A percentile compares a stretch with the other conserved stretches of the same genome.
Conservation (phyloP, 2,329 filamentous ascomycete species). For the Capronia americana region DNA sequence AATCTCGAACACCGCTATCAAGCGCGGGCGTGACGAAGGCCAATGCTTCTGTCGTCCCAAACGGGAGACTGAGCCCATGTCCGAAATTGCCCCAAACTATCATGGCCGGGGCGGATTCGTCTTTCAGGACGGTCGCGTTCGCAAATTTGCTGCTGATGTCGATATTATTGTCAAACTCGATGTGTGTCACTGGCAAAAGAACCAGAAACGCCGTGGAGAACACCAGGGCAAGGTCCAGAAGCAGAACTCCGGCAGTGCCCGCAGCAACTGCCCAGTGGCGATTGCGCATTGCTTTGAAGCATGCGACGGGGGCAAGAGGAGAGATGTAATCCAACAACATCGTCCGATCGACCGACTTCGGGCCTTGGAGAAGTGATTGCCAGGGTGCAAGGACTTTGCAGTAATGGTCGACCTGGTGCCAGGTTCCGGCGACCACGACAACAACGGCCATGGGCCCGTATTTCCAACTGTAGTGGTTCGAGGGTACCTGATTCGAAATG, state of each 20-base stretch:
- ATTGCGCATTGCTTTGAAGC: conserved; percentile 40
- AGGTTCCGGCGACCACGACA: conserved; percentile 33
- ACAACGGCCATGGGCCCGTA: conserved; percentile 40
- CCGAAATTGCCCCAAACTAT: no score
- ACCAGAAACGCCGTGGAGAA: conserved; percentile 42
- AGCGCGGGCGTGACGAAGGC: no score
- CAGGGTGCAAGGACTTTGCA: conserved; percentile 42
- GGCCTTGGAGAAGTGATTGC: conserved; percentile 40
- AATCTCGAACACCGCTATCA: no score
- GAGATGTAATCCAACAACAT: conserved; percentile 45
- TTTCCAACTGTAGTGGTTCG: conserved; percentile 33
- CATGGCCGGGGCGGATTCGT: no score
- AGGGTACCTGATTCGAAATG: conserved; percentile 5
- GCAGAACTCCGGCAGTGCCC: conserved; percentile 37
- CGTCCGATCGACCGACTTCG: conserved; percentile 40
- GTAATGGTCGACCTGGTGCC: conserved; percentile 25
- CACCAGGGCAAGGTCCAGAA: conserved; percentile 39
- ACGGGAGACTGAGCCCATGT: no score
- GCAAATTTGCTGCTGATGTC: no score
- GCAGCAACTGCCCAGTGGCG: conserved; percentile 42
- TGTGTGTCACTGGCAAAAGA: conserved; percentile 33
- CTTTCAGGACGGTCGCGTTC: no score
- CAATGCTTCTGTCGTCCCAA: no score
- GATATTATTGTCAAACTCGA: no score
- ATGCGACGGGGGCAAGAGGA: conserved; percentile 37